phyloP scores from a whole-genome alignment of 352 stramenopile species.

The Globisporangium orthogonon region DNA sequence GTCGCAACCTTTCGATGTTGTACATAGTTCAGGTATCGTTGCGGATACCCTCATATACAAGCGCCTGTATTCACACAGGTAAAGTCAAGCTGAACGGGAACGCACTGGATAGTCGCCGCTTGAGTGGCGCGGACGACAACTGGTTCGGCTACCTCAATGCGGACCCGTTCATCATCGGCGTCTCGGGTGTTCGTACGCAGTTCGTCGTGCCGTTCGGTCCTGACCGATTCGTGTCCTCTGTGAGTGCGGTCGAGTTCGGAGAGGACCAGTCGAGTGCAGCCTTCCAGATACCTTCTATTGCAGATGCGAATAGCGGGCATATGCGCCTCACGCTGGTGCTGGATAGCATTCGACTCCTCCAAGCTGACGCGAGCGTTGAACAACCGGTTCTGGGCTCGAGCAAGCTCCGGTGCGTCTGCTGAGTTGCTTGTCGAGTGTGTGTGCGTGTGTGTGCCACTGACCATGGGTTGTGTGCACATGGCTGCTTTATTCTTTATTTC shows the following conservation, averaged over 20 bases:
- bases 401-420: slow-evolving; percentile 8
- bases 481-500: not conserved
- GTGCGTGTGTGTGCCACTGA: not conserved
- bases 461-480: not conserved
- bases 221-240: slow-evolving; percentile 22
- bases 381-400: not conserved
- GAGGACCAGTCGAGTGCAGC: not conserved
- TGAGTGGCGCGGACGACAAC: slow-evolving; percentile 9
- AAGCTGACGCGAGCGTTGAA: not conserved
- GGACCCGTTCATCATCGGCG: slow-evolving; percentile 14
- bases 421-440: not conserved
- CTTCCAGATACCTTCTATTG: not conserved
- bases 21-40: not conserved
- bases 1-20: not conserved
- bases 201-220: slow-evolving; percentile 25
- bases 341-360: slow-evolving; percentile 21
- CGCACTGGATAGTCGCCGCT: slow-evolving; percentile 14
- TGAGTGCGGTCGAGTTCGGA: slow-evolving; percentile 13
- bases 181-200: slow-evolving; percentile 5
- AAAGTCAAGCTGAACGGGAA: slow-evolving; percentile 58
- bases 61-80: slow-evolving; percentile 6
- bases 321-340: slow-evolving; percentile 26
- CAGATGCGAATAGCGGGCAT: slow-evolving; percentile 8
- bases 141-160: slow-evolving; percentile 32
- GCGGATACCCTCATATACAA: not conserved